phyloP scores from a whole-genome alignment of 805 yeast genomes.

The Yarrowia osloensis region DNA sequence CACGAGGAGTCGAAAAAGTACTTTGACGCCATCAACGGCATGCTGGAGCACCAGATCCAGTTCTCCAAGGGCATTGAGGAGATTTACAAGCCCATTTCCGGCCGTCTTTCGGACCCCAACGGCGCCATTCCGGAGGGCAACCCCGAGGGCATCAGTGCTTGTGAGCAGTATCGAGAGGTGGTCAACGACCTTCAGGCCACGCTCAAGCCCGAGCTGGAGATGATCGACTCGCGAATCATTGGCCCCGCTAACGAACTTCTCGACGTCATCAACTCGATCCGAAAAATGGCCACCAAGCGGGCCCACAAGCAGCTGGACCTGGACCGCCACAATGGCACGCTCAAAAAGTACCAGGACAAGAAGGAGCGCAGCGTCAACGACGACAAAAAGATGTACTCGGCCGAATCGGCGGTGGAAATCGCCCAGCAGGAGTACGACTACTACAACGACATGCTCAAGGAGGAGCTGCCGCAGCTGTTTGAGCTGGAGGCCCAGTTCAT shows the following conservation, averaged over 20 bases:
- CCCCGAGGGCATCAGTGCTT: constrained; percentile 94
- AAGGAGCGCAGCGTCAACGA: constrained; percentile 83
- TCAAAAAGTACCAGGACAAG: constrained; percentile 75
- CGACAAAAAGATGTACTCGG: constrained; percentile 85
- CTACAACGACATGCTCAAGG: constrained; percentile 91
- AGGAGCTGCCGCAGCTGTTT: constrained; percentile 84
- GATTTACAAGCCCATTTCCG: constrained; percentile 93
- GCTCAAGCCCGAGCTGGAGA: constrained; percentile 87
- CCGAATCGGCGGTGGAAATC: constrained; percentile 83
- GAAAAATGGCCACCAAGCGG: constrained; percentile 94
- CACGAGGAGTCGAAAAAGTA: constrained; percentile 89
- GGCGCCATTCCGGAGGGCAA: constrained; percentile 86
- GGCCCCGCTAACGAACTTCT: constrained; percentile 90
- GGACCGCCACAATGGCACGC: constrained; percentile 75
- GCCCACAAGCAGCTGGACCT: constrained; percentile 93
- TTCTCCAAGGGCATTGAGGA: constrained; percentile 95
- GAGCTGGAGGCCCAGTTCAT: constrained; percentile 88
- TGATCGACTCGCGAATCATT: constrained; percentile 86
- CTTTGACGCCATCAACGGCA: constrained; percentile 87
- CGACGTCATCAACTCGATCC: constrained; percentile 73
- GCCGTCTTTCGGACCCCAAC: constrained; percentile 87
- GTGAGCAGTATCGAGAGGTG: constrained; percentile 85
- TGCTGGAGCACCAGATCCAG: constrained; percentile 91
- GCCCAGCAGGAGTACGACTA: constrained; percentile 96
- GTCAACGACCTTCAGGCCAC: constrained; percentile 84